Conservation (phyloP, 805 yeast species). For the Saturnispora sanitii region DNA sequence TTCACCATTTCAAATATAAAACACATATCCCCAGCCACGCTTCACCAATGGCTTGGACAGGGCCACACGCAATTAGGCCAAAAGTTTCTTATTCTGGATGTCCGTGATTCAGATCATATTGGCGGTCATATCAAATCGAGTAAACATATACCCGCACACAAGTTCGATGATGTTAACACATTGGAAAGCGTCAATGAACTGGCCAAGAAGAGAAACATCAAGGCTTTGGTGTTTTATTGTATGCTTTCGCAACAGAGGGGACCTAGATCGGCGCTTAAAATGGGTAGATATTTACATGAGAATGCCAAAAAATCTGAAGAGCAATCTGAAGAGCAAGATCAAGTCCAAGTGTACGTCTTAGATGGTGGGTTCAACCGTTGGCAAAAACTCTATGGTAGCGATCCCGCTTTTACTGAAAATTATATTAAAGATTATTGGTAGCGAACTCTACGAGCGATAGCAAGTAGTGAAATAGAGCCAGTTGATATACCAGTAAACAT, state of each 20-base stretch:
- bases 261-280: constrained; percentile 69
- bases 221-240: constrained; percentile 78
- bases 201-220: constrained; percentile 24
- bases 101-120: constrained; percentile 69
- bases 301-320: constrained; percentile 22
- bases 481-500: too few relatives aligned
- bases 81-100: constrained; percentile 59
- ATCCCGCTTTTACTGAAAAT: constrained; percentile 50
- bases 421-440: constrained; percentile 37
- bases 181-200: constrained; percentile 28
- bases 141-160: constrained; percentile 44
- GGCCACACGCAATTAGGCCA: constrained; percentile 32
- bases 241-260: constrained; percentile 88
- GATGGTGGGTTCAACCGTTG: constrained; percentile 81
- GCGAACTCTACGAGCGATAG: too few relatives aligned
- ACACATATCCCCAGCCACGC: constrained; percentile 35
- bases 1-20: constrained; percentile 33
- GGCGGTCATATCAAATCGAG: constrained; percentile 65
- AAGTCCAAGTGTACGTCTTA: constrained; percentile 54
- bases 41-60: constrained; percentile 36
- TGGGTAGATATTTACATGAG: constrained; percentile 35
- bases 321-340: too few relatives aligned
- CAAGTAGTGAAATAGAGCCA: too few relatives aligned
- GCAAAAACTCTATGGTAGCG: constrained; percentile 70
- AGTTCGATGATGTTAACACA: constrained; percentile 27